A percentile compares a stretch with the other conserved stretches of the same genome.
Conservation (phyloP, 2,329 filamentous ascomycete genomes). For the Alternaria sp. region DNA sequence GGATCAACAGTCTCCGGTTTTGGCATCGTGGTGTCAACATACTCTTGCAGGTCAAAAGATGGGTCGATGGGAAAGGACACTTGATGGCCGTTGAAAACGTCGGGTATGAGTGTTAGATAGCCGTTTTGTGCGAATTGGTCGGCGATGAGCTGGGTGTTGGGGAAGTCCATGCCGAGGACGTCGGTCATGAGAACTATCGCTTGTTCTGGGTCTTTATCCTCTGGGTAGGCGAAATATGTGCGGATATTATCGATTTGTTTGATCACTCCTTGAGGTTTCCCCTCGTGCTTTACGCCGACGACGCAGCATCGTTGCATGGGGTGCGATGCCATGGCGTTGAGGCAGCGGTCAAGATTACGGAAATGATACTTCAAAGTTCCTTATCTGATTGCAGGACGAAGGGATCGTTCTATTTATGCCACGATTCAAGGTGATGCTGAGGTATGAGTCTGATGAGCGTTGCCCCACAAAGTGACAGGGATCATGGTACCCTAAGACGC, state of each 20-base stretch:
- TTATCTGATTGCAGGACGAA: background rate
- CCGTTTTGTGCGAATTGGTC: constrained; percentile 79
- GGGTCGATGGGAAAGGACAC: constrained; percentile 63
- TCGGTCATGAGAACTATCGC: constrained; percentile 65
- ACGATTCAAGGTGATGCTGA: background rate
- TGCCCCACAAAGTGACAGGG: background rate
- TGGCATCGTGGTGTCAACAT: constrained; percentile 57
- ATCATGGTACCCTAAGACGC: background rate
- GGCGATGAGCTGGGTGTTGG: constrained; percentile 67
- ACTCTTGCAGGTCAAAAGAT: constrained; percentile 61
- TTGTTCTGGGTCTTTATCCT: constrained; percentile 57
- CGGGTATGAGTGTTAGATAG: constrained; percentile 74
- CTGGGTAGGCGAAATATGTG: constrained; percentile 63
- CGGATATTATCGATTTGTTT: constrained; percentile 53
- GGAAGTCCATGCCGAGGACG: constrained; percentile 65
- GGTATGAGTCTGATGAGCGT: background rate
- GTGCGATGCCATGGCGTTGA: constrained; percentile 61
- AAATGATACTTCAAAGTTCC: background rate
- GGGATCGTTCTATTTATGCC: background rate
- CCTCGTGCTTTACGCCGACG: constrained; percentile 62
- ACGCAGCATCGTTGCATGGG: constrained; percentile 60
- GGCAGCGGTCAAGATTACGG: background rate
- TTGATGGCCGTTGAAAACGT: constrained; percentile 74
- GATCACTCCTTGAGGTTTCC: constrained; percentile 56
- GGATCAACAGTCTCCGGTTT: constrained; percentile 59